Conservation (phyloP, 2,329 filamentous ascomycete genomes). For the Aspergillus ochraceoroseus region DNA sequence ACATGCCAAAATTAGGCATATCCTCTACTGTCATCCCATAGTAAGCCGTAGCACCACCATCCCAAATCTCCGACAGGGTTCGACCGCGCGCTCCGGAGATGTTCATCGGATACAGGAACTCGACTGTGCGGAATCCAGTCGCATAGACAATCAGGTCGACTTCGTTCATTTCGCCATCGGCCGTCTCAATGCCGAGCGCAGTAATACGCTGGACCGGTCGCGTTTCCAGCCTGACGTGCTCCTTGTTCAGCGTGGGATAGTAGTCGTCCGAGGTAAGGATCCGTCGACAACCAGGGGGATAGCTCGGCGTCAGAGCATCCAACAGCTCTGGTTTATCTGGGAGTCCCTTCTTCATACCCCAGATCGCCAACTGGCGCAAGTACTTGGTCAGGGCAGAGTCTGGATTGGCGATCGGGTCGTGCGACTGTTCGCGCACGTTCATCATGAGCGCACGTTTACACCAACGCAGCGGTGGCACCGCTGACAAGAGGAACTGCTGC, state of each 20-base stretch:
- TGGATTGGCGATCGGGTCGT: slow-evolving; percentile 42
- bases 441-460: slow-evolving; percentile 50
- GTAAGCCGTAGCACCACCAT: slow-evolving; percentile 48
- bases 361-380: slow-evolving; percentile 37
- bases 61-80: slow-evolving; percentile 51
- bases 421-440: slow-evolving; percentile 52
- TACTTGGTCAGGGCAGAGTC: slow-evolving; percentile 40
- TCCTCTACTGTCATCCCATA: slow-evolving; percentile 50
- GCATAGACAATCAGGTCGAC: slow-evolving; percentile 56
- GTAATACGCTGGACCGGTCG: slow-evolving; percentile 46
- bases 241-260: slow-evolving; percentile 47
- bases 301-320: slow-evolving; percentile 52
- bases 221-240: slow-evolving; percentile 52
- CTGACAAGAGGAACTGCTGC: slow-evolving; percentile 44
- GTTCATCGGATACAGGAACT: slow-evolving; percentile 56
- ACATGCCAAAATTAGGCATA: slow-evolving; percentile 54
- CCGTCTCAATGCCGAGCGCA: slow-evolving; percentile 46
- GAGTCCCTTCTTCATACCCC: slow-evolving; percentile 46
- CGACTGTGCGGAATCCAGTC: slow-evolving; percentile 55
- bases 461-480: slow-evolving; percentile 49
- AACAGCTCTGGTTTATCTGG: slow-evolving; percentile 49
- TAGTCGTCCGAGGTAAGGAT: slow-evolving; percentile 55
- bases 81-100: slow-evolving; percentile 46
- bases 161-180: slow-evolving; percentile 39
- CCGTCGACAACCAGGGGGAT: slow-evolving; percentile 53